A percentile compares a stretch with the other conserved stretches of the same genome.
phyloP scores from a whole-genome alignment of 495 filamentous ascomycete genomes.

The Penicillium cosmopolitanum region DNA sequence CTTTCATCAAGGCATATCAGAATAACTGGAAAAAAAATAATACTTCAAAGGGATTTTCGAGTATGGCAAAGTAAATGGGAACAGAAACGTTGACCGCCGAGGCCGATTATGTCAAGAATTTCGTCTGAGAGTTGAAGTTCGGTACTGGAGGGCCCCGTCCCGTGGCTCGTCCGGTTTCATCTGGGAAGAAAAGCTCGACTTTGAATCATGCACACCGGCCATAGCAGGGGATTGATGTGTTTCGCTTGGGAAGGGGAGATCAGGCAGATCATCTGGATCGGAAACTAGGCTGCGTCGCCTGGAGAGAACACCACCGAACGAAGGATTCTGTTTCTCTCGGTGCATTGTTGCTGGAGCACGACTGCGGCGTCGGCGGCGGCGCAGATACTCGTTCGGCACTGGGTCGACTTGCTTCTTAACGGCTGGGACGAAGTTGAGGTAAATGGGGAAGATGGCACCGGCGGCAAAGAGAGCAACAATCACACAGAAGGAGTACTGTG shows the following conservation, averaged over 20 bases:
- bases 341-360: conserved; percentile 24
- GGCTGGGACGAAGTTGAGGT: conserved; percentile 56
- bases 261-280: conserved; percentile 35
- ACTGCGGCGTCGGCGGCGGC: conserved; percentile 34
- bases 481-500: conserved; percentile 58
- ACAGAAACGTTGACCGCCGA: background rate
- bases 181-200: conserved; percentile 9
- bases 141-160: background rate
- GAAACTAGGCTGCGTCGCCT: conserved; percentile 42
- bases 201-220: background rate
- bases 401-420: conserved; percentile 68
- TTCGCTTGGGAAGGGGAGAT: conserved; percentile 30
- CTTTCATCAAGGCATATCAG: background rate
- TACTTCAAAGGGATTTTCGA: background rate
- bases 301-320: conserved; percentile 42
- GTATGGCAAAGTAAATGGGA: background rate
- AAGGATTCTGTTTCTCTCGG: conserved; percentile 41
- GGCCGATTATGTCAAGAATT: background rate
- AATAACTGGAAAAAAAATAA: background rate
- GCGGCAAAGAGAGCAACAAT: conserved; percentile 60
- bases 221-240: conserved; percentile 10
- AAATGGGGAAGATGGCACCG: conserved; percentile 62
- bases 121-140: background rate
- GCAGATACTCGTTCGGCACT: conserved; percentile 49
- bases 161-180: background rate